Base-by-base conservation (phyloP, 768 basidiomycete species). In the Hydnomerulius pinastri region DNA sequence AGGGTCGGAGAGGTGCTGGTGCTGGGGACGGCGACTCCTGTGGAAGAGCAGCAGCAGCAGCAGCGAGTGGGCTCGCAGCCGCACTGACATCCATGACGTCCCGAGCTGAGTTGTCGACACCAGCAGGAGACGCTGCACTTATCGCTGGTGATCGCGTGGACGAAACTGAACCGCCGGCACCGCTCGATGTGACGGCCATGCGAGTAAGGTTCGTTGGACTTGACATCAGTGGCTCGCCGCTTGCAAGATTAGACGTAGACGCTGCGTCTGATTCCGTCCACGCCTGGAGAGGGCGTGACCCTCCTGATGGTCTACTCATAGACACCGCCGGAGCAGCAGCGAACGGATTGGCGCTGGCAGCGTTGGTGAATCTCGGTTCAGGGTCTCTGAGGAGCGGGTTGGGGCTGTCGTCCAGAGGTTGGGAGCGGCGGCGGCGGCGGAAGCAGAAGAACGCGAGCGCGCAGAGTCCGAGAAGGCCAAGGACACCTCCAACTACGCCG, bases 401-500 rank as follows among this genome's bases (percentile, higher is more conserved):
- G 13, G 50, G 52, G 29, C 45, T 44, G 12, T 60, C 54, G 6
- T 50, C 2, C 7, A 41, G 12, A n/a, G 47, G 2, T n/a, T 12
- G 50, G 30, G 29, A 51, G 12, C 39, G 49, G 3, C 46, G 44
- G 4, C 55, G 62, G 15, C 54, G 52, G 24, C 53, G 53, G 46
- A 46, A 27, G 33, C 35, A 65, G 18, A 50, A 48, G 0, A 54
- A 25, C 2, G 24, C 46, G n/a, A 63, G 35, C 7, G 10, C 55
- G 47, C 55, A 17, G 2, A 66, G 47, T 13, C 33, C 59, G 1
- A 64, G 37, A 13, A 65, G 30, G 24, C 53, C 56, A 12, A 45
- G 15, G 27, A 12, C 54, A n/a, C 64, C 63, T 15, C 58, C 64
- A n/a, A 25, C 49, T 2, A 27, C 51, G 29, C 56, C 55, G 0